These are phyloP conservation scores for Metrosideros polymorpha DNA, from an alignment of 441 rosid genomes.

Conservation along the genomic window DNA sequence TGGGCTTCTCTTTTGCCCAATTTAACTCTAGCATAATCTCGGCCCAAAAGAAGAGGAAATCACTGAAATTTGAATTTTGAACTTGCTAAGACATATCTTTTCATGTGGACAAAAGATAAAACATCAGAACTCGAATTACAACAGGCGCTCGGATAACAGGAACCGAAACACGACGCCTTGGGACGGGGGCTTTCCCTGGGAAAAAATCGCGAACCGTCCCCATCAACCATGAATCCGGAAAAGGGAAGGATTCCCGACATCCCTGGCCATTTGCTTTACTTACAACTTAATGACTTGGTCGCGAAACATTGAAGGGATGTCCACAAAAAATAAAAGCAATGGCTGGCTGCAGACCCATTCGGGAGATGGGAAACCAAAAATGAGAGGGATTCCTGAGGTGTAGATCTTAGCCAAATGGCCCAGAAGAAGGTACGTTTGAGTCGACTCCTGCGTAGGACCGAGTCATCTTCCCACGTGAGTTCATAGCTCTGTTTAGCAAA, in stretches of 20 bases:
- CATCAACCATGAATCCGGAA: accelerated
- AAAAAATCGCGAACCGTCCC: background rate
- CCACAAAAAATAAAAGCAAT: too few species aligned
- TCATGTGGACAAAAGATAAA: background rate
- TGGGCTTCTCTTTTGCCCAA: background rate
- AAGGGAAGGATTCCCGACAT: background rate
- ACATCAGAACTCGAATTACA: background rate
- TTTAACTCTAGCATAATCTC: background rate
- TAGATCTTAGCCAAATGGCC: background rate
- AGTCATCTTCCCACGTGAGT: background rate
- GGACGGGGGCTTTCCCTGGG: background rate
- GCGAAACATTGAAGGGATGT: accelerated
- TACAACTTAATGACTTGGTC: background rate
- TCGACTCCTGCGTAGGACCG: background rate
- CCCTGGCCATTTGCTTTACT: background rate
- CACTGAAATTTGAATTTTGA: background rate
- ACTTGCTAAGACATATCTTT: background rate
- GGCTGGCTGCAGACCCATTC: background rate
- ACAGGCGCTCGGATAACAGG: too few species aligned
- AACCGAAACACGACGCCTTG: background rate
- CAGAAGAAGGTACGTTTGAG: accelerated
- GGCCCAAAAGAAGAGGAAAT: background rate
- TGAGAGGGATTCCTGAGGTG: background rate
- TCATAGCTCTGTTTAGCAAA: background rate
- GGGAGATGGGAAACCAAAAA: background rate